Evolutionary conservation across 164 flowering plant species (phyloP).

Genomic region (Brasenia schreberi): DNA sequence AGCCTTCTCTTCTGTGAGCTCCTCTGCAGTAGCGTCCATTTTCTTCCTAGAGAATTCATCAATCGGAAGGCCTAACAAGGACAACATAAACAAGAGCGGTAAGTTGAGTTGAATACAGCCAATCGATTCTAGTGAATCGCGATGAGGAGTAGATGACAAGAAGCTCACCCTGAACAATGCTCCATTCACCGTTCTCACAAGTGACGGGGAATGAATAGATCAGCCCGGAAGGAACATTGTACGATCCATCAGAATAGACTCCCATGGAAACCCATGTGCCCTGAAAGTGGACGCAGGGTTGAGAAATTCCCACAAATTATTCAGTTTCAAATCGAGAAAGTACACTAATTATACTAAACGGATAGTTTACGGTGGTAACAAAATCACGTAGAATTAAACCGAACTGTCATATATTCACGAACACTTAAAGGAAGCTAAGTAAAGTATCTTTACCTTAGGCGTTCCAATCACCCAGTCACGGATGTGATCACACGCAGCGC

Average conservation of each 20-base stretch:
- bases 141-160: background rate
- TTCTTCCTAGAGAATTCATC: conserved; percentile 62
- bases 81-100: background rate
- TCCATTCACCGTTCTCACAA: conserved; percentile 79
- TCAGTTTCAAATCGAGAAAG: no score
- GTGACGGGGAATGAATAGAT: conserved; percentile 93
- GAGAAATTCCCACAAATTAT: background rate
- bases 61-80: conserved; percentile 52
- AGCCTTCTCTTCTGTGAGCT: conserved; percentile 67
- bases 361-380: no score
- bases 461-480: conserved; percentile 99
- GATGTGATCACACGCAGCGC: conserved; percentile 97
- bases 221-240: conserved; percentile 83
- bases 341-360: no score
- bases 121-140: background rate
- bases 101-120: background rate
- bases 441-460: conserved; percentile 46
- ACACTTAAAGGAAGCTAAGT: no score
- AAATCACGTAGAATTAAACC: no score
- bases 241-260: conserved; percentile 92
- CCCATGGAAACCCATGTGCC: conserved; percentile 99
- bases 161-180: conserved; percentile 62
- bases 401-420: no score
- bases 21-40: conserved; percentile 68
- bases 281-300: conserved; percentile 16